Conservation (phyloP, 352 stramenopile genomes). For the Globisporangium alternatum region DNA sequence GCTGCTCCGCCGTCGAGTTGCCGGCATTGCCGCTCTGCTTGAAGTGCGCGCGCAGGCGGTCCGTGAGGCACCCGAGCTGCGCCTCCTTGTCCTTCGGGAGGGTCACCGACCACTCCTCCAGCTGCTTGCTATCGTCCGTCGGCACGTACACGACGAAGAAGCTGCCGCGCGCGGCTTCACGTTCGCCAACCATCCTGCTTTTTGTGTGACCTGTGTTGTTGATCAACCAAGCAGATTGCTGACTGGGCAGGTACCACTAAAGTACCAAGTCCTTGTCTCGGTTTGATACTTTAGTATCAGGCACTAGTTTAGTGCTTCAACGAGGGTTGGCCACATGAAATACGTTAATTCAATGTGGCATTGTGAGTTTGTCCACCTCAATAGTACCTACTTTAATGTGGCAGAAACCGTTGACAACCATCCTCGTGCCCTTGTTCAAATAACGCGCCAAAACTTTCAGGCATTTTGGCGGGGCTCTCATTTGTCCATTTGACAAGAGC, state of each 20-base stretch:
- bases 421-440: constrained; percentile 5
- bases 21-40: constrained; percentile 37
- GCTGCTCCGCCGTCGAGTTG: constrained; percentile 44
- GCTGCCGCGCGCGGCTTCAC: constrained; percentile 39
- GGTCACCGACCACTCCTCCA: constrained; percentile 74
- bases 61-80: constrained; percentile 80
- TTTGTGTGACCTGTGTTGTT: background rate
- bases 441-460: constrained; percentile 5
- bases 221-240: background rate
- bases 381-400: background rate
- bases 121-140: constrained; percentile 38
- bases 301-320: background rate
- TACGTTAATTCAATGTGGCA: background rate
- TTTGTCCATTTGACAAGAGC: constrained; percentile 13
- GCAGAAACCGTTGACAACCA: background rate
- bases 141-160: constrained; percentile 79
- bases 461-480: constrained; percentile 8
- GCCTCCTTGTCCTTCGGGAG: constrained; percentile 74
- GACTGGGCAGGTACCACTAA: background rate
- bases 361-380: background rate
- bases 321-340: background rate
- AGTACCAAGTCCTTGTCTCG: too few relatives aligned
- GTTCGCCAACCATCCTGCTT: constrained; percentile 51
- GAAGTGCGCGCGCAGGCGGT: constrained; percentile 76
- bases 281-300: background rate